Percentiles rank a stretch among this genome's conserved stretches.
phyloP scores from a whole-genome alignment of 345 rosid genomes.

The Clarkia xantiana region DNA sequence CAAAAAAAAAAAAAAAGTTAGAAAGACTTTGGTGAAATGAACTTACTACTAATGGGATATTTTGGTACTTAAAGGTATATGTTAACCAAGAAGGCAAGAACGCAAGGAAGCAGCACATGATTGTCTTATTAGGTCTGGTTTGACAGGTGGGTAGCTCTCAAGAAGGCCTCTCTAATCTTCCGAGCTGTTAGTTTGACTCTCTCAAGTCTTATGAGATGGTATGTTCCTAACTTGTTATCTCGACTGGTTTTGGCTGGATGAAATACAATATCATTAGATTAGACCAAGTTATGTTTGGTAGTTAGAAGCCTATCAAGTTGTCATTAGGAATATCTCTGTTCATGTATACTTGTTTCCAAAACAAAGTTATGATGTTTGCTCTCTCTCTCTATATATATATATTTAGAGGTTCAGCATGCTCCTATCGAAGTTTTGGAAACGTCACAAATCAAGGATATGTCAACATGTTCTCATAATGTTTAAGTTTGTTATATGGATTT shows the following conservation, averaged over 20 bases:
- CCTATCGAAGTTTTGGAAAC: slow-evolving; percentile 44
- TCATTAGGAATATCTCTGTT: neutral
- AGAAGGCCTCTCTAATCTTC: slow-evolving; percentile 17
- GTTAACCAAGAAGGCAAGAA: slow-evolving; percentile 72
- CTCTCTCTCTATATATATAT: slow-evolving; percentile 10
- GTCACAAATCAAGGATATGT: slow-evolving; percentile 36
- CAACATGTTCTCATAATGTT: slow-evolving; percentile 53
- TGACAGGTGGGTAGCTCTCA: slow-evolving; percentile 13
- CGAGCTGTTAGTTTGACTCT: slow-evolving; percentile 7
- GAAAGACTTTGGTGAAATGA: too few relatives aligned
- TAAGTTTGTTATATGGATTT: slow-evolving; percentile 30
- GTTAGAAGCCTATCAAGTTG: neutral
- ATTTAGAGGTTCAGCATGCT: slow-evolving; percentile 36
- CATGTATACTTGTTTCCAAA: neutral
- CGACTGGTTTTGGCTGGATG: too few relatives aligned
- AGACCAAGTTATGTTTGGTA: too few relatives aligned
- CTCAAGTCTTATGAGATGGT: slow-evolving; percentile 43
- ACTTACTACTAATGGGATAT: neutral
- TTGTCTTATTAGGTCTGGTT: slow-evolving; percentile 55
- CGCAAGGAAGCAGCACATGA: slow-evolving; percentile 64
- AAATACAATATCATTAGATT: too few relatives aligned
- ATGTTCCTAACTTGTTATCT: neutral
- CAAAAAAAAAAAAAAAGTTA: too few relatives aligned
- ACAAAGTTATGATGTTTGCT: neutral
- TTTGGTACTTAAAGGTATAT: slow-evolving; percentile 40